Evolutionary conservation across 148 eudicot species (phyloP).

Genomic region (Amaranthus palmeri): DNA sequence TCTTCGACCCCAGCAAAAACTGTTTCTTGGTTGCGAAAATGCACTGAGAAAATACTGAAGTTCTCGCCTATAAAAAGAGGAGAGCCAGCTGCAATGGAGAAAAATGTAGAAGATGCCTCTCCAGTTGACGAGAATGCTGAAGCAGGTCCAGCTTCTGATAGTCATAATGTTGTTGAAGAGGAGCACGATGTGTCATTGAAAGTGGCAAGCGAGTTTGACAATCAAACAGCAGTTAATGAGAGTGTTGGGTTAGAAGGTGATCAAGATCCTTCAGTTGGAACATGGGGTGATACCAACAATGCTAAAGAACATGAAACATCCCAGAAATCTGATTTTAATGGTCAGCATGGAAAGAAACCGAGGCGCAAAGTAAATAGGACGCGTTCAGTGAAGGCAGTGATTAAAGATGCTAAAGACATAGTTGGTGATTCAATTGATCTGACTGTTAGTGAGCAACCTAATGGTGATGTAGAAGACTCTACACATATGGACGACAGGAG

Average conservation of each 20-base stretch:
- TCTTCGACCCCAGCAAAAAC: conserved; percentile 59
- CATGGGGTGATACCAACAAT: conserved; percentile 29
- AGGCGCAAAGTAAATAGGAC: conserved; percentile 34
- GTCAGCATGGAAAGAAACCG: conserved; percentile 32
- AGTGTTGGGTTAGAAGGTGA: conserved; percentile 30
- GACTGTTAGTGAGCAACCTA: conserved; percentile 35
- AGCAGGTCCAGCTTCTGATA: conserved; percentile 31
- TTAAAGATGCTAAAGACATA: conserved; percentile 44
- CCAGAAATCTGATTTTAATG: conserved; percentile 41
- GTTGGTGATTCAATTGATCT: conserved; percentile 38
- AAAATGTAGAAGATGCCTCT: conserved; percentile 26
- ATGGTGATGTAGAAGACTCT: conserved; percentile 54
- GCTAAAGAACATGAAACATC: conserved; percentile 43
- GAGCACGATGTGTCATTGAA: conserved; percentile 38
- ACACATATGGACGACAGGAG: conserved; percentile 38
- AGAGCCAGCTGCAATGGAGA: conserved; percentile 35
- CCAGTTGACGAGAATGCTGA: conserved; percentile 22
- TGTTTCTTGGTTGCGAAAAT: conserved; percentile 80
- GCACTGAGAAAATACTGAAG: conserved; percentile 65
- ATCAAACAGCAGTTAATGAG: conserved; percentile 34
- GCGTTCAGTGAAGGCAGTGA: conserved; percentile 41
- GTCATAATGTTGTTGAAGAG: conserved; percentile 37
- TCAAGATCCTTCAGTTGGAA: conserved; percentile 40
- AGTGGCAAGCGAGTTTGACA: conserved; percentile 42
- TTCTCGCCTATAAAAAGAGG: conserved; percentile 70